Base-by-base conservation (phyloP, 805 yeast species). In the Naumovozyma baii region DNA sequence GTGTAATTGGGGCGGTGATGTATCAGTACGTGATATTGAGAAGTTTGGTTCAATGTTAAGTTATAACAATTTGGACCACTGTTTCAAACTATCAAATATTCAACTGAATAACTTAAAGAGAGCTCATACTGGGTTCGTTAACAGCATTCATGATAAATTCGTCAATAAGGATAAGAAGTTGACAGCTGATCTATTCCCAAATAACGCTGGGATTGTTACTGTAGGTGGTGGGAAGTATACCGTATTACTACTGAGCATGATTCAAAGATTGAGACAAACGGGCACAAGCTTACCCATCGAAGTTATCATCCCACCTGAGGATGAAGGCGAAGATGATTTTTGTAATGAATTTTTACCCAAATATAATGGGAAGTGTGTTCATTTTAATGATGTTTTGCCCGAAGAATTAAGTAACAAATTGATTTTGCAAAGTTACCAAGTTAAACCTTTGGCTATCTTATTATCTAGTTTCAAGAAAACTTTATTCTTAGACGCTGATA, bases 211-310 rank as follows among this genome's bases (percentile, higher is more conserved):
- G 5, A 75, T 80, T 19, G 80, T 81, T 0, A 74, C 75, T 41
- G 78, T 81, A 34, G 90, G 85, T n/a, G 90, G 90, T 36, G 84
- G 84, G 2, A 69, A 68, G 42, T 81, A 74, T 50, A 78, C 83
- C 36, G 73, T 83, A 74, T 59, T 81, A 19, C 67, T 82, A 1
- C 59, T 78, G 19, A 54, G 78, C 4, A 69, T 80, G 8, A 62
- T 81, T 5, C 63, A 66, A 45, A 59, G 67, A 35, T 49, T 86
- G 37, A 66, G 95, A 51, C 73, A 76, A 31, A 64, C 72, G 5
- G 86, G 90, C 2, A 76, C 83, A 2, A 69, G 68, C 12, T 60
- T 81, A 29, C 95, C 96, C 0, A 76, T 87, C 16, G 96, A 87
- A 65, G 82, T 87, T 8, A 71, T 84, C 47, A 75, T 87, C 47